Conservation (phyloP, 306 rosid genomes). For the Cajanus cajan region DNA sequence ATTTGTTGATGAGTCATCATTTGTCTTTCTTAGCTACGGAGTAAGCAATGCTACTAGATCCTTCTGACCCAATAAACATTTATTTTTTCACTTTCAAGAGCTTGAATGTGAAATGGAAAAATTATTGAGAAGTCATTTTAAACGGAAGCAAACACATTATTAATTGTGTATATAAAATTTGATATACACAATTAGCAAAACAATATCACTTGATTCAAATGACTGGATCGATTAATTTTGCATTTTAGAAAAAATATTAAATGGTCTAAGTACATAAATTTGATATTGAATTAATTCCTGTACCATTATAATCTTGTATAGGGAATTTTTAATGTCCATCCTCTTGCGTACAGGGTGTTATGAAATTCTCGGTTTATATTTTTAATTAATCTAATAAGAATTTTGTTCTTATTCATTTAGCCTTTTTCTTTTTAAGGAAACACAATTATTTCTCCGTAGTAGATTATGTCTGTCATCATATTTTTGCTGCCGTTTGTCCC, state of each 20-base stretch:
- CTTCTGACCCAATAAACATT: not conserved
- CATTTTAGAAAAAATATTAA: not conserved
- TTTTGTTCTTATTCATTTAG: not conserved
- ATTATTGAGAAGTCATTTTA: not conserved
- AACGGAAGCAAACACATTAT: not conserved
- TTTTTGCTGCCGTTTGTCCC: not conserved
- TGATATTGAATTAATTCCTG: not conserved
- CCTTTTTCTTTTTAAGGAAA: not conserved
- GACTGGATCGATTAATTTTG: not conserved
- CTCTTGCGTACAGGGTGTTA: not conserved
- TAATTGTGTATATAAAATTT: too few relatives aligned
- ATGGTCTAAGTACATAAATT: not conserved
- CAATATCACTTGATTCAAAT: not conserved
- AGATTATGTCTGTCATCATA: conserved; percentile 21
- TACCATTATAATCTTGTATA: too few relatives aligned
- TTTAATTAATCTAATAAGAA: not conserved
- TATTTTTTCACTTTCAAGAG: not conserved
- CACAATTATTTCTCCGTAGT: conserved; percentile 14
- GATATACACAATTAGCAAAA: not conserved
- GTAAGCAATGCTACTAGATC: not conserved
- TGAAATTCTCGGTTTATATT: not conserved
- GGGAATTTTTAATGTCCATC: not conserved
- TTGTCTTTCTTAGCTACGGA: not conserved
- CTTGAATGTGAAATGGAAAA: not conserved
- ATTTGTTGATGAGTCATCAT: not conserved